Conservation (phyloP, 805 yeast genomes). For the Lipomyces yamadae region DNA sequence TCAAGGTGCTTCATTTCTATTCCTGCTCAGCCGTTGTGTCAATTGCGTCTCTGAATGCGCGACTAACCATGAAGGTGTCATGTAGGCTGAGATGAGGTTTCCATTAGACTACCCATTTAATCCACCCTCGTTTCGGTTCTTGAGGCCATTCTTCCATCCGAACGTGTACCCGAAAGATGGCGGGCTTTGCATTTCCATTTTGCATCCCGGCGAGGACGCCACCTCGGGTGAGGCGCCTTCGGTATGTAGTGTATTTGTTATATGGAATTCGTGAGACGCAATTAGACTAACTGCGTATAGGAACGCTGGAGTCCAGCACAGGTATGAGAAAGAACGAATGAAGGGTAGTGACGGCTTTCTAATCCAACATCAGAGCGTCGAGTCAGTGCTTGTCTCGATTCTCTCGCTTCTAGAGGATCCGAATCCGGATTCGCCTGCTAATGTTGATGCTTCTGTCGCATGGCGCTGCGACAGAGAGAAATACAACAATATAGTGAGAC, state of each 20-base stretch:
- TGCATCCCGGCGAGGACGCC: conserved; percentile 90
- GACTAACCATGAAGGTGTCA: conserved; percentile 1
- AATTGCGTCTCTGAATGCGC: background rate
- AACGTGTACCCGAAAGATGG: conserved; percentile 89
- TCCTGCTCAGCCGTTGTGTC: background rate
- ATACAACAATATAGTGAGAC: conserved; percentile 67
- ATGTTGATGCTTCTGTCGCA: conserved; percentile 92
- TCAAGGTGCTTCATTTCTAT: conserved; percentile 51
- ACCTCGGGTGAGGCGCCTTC: conserved; percentile 60
- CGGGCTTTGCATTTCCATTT: conserved; percentile 85
- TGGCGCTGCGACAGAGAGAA: conserved; percentile 81
- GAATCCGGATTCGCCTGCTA: conserved; percentile 90
- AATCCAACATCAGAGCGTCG: conserved; percentile 65
- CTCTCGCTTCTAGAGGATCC: conserved; percentile 93
- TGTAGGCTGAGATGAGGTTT: conserved; percentile 82
- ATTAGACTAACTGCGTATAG: conserved; percentile 12
- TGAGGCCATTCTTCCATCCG: conserved; percentile 93
- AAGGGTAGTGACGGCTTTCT: background rate
- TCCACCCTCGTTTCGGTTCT: conserved; percentile 91
- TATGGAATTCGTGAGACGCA: background rate
- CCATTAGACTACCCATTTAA: conserved; percentile 89
- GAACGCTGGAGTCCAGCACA: conserved; percentile 58
- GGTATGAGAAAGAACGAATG: conserved; percentile 7
- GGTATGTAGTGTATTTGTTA: conserved; percentile 21
- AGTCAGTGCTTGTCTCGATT: conserved; percentile 84